These are phyloP conservation scores for Thalassiosira mediterranea DNA, from an alignment of 352 stramenopile species.

Conservation along the genomic window DNA sequence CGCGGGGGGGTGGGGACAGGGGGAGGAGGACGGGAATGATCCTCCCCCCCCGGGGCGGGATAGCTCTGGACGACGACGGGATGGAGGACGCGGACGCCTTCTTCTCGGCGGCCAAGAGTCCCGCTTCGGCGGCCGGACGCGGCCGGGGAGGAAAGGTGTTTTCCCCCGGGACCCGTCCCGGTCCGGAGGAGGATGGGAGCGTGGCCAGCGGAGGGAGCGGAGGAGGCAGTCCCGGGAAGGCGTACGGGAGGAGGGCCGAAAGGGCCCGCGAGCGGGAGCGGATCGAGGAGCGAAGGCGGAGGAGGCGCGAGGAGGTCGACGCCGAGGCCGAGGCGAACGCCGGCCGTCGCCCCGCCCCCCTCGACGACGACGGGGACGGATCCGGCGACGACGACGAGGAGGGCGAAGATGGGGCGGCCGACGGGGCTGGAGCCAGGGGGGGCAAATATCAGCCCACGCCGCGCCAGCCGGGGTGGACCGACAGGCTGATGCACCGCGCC, in stretches of 20 bases:
- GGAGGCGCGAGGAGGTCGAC: conserved; percentile 6
- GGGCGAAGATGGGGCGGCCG: conserved; percentile 4
- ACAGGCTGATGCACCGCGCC: conserved; percentile 37
- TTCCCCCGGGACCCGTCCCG: too few species aligned
- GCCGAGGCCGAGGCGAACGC: conserved; percentile 8
- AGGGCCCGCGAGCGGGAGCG: neutral
- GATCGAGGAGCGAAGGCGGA: neutral
- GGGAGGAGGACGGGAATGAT: conserved; percentile 29
- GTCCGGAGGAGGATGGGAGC: conserved; percentile 2
- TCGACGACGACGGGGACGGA: neutral
- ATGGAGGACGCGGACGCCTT: conserved; percentile 53
- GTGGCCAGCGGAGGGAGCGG: neutral
- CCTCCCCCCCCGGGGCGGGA: conserved; percentile 9
- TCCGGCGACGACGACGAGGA: conserved; percentile 8
- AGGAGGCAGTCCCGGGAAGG: neutral
- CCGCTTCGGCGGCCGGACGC: neutral
- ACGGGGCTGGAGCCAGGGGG: neutral
- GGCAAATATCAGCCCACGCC: conserved; percentile 13
- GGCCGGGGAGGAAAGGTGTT: neutral
- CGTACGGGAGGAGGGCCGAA: neutral
- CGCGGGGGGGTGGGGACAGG: too few species aligned
- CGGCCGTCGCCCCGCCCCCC: neutral
- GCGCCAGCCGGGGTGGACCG: conserved; percentile 14
- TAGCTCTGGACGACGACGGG: conserved; percentile 30
- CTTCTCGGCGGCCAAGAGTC: conserved; percentile 32